phyloP scores from a whole-genome alignment of 306 rosid genomes.

The Lagenaria siceraria region DNA sequence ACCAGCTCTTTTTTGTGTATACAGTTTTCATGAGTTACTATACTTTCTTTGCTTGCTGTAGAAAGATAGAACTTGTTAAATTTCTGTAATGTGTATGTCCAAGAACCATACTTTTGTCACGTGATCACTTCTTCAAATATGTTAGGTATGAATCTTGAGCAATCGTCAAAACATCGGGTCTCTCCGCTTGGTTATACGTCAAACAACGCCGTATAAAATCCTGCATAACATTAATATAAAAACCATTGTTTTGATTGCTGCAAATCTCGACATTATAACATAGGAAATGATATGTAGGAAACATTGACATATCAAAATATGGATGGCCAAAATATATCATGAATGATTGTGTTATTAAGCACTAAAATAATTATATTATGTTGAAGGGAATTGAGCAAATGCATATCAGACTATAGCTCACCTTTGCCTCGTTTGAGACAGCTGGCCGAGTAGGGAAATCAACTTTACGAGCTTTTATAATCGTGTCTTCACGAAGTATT shows the following conservation, averaged over 20 bases:
- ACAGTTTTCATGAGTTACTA: background rate
- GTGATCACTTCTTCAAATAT: constrained; percentile 51
- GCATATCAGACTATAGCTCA: constrained; percentile 19
- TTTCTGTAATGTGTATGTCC: background rate
- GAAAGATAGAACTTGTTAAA: background rate
- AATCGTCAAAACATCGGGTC: constrained; percentile 80
- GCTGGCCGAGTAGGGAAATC: constrained; percentile 88
- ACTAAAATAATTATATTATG: background rate
- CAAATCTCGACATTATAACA: background rate
- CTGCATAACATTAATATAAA: constrained; percentile 20
- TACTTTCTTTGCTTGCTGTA: background rate
- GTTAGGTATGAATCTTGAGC: constrained; percentile 91
- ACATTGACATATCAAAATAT: background rate
- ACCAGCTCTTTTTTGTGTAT: background rate
- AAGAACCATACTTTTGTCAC: background rate
- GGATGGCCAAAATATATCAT: background rate
- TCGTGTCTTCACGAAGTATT: constrained; percentile 94
- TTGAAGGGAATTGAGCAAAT: background rate
- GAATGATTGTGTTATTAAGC: background rate
- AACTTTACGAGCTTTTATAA: constrained; percentile 90
- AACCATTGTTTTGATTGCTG: background rate
- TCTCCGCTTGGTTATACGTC: constrained; percentile 80
- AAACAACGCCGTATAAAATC: constrained; percentile 82
- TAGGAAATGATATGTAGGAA: background rate
- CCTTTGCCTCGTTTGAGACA: constrained; percentile 93